A percentile compares a stretch with the other conserved stretches of the same genome.
Conservation (phyloP, 345 rosid genomes). For the Ailanthus altissimus region DNA sequence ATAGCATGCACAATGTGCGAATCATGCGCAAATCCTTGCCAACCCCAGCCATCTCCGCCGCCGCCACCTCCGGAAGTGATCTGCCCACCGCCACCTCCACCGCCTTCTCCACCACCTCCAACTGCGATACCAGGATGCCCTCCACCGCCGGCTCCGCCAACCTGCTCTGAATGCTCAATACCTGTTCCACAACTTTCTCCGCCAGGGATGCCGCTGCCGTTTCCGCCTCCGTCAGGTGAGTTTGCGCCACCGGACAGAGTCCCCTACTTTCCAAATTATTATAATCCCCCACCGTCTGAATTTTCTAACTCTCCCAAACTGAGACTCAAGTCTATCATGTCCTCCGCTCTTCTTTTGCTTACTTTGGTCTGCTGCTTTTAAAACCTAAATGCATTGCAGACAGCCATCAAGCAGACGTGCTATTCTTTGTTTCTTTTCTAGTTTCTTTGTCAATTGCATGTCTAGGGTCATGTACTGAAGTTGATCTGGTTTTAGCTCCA, state of each 20-base stretch:
- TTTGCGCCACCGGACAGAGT: constrained; percentile 26
- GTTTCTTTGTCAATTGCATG: no score
- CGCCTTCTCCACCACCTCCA: constrained; percentile 31
- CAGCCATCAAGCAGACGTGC: background rate
- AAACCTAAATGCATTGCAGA: background rate
- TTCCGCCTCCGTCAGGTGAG: constrained; percentile 17
- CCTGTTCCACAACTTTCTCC: constrained; percentile 15
- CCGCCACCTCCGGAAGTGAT: constrained; percentile 32
- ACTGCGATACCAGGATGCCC: constrained; percentile 18
- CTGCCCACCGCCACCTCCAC: constrained; percentile 39
- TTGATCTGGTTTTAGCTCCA: background rate
- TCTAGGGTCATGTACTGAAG: background rate
- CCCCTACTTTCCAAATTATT: constrained; percentile 30
- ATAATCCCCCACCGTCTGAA: constrained; percentile 28
- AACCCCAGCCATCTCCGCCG: constrained; percentile 33
- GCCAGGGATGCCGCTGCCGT: background rate
- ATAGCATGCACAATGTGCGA: constrained; percentile 38
- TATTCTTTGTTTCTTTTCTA: background rate
- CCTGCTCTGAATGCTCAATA: constrained; percentile 22
- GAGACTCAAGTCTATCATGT: background rate
- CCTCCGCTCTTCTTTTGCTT: constrained; percentile 12
- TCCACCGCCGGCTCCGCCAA: constrained; percentile 28
- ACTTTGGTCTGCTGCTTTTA: background rate
- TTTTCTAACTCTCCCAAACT: background rate
- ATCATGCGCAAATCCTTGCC: constrained; percentile 40